Base-by-base conservation (phyloP, 192 early-diverging fungal species). In the Umbelopsis sp. region DNA sequence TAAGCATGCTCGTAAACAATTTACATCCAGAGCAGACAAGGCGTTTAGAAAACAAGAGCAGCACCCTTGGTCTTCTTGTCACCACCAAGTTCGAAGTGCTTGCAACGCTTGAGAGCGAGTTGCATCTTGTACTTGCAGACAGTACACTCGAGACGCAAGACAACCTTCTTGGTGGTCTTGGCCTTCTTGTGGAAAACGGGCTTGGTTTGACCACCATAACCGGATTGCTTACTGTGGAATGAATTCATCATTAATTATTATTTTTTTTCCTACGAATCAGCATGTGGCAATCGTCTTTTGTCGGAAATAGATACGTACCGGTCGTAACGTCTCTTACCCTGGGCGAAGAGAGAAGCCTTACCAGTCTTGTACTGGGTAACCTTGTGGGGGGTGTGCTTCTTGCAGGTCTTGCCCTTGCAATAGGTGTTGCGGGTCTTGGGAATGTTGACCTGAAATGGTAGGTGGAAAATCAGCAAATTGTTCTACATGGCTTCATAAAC, bases 121-220 rank as follows among this genome's bases (percentile, higher is more conserved):
- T 99, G 97, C 82, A 91, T 87, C 94, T 96, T 97, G 93, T 94
- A 94, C 92, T 97, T 99, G 92, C 97, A 99, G 75, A 91, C 88
- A 74, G 90, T 95, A 90, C 97, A 99, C 85, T 97, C 96, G 54
- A 99, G 87, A 90, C 95, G 94, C 75, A 98, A 91, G 32, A 97
- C 97, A 84, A 97, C 84, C 93, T 99, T 99, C 91, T 97, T 99
- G 86, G 95, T 97, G 74, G 97, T 99, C 93, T 97, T 99, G 83
- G 96, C 97, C 94, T 98, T 98, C 91, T 98, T 98, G 94, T 97
- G 95, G 94, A 98, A 98, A 79, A 97, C 93, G 80, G 96, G 97
- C 92, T 98, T 98, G 87, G 95, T 97, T 89, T 98, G 97, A 89
- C 97, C 97, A 94, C 97, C 97, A 87, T 91, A 97, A 87, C 97